phyloP scores from a whole-genome alignment of 2,329 filamentous ascomycete species.

The Rhynchosporium secalis region DNA sequence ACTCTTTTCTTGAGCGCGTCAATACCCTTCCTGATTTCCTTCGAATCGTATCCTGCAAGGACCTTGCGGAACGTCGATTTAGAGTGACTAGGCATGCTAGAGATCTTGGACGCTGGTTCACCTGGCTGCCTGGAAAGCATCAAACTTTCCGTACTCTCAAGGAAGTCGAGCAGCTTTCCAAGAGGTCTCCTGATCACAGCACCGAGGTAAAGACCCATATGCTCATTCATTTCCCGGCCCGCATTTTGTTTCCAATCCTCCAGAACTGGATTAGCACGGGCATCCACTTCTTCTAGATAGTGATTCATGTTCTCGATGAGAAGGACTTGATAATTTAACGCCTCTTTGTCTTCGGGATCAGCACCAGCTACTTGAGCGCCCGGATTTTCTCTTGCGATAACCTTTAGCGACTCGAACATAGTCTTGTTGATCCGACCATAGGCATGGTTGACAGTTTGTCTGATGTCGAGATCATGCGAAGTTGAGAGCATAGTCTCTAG shows the following conservation, averaged over 20 bases:
- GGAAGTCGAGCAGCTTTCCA: conserved; percentile 86
- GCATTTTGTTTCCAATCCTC: conserved; percentile 82
- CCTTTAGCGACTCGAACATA: conserved; percentile 96
- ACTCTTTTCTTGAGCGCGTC: conserved; percentile 86
- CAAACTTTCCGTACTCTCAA: conserved; percentile 81
- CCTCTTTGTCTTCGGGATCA: conserved; percentile 89
- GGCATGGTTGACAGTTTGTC: conserved; percentile 78
- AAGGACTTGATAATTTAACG: conserved; percentile 94
- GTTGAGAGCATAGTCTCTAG: conserved; percentile 80
- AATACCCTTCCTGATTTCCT: conserved; percentile 86
- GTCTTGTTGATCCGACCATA: conserved; percentile 87
- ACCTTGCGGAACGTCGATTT: conserved; percentile 85
- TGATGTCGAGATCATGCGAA: conserved; percentile 63
- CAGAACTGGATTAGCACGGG: conserved; percentile 71
- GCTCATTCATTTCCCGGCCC: conserved; percentile 75
- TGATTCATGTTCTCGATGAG: conserved; percentile 99
- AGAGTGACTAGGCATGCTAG: conserved; percentile 78
- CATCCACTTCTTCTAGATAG: conserved; percentile 87
- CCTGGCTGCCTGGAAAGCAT: conserved; percentile 59
- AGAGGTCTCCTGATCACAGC: conserved; percentile 86
- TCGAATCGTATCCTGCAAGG: conserved; percentile 74
- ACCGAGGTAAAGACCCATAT: conserved; percentile 83
- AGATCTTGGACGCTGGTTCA: conserved; percentile 63
- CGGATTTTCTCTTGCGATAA: conserved; percentile 77
- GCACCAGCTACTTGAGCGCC: conserved; percentile 47